Evolutionary conservation across 768 basidiomycete species (phyloP), one percentile per base, ranked within the genome.

Genomic region (Clitopilus passeckerianus): DNA sequence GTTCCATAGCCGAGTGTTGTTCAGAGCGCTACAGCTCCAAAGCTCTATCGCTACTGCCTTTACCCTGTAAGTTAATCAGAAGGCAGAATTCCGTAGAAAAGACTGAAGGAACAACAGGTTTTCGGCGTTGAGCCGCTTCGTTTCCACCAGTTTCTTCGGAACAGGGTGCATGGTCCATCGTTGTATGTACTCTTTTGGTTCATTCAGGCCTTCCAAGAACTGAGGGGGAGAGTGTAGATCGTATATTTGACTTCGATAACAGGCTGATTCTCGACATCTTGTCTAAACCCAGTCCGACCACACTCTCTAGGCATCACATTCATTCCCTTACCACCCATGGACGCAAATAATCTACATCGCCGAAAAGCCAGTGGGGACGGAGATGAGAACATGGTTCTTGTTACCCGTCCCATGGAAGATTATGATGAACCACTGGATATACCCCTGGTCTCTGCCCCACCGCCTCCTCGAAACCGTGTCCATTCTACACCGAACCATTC

Each of bases 361-460:
- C 73, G 79, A 59, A 80, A 77, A 66, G 75, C 77, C 5, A 82
- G 81, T 66, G 73, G 70, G 60, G 78, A 77, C 57, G 70, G 73
- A 57, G 71, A 71, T 54, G 74, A 75, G n/a, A 70, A 65, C 6
- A 59, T 72, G 0, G 64, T 71, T 6, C 34, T 72, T 0, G 57
- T 68, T 2, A 59, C 70, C 15, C 68, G 65, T 7, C 67, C 68
- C 7, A 65, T 66, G 57, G 60, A 63, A 7, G 43, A 24, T 0
- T 60, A 67, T 1, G 65, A 66, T 1, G 37, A 62, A 20, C 34
- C 59, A 9, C 12, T 34, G 7, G 34, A 41, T 15, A 50, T 50
- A 18, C 64, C 61, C 0, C 33, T 64, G 18, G 57, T 64, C 8
- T 59, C 63, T 16, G 58, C 66, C 10, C 63, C 66, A 23, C 66